Base-by-base conservation (phyloP, 129 eudicot genomes). In the Centrapalus pauciflorus region DNA sequence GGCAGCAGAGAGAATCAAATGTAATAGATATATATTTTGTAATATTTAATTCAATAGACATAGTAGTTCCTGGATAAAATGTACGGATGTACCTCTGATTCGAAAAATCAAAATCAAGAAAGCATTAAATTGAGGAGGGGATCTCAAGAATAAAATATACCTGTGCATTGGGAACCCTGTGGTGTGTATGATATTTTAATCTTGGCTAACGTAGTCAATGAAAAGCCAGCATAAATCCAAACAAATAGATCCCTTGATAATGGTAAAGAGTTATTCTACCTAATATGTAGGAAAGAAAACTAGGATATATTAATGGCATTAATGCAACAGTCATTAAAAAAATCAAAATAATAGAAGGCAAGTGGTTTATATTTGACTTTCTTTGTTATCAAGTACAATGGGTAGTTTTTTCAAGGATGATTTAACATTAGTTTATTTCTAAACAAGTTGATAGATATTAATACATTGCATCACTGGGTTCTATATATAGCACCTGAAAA, bases 211-310 rank as follows among this genome's bases (percentile, higher is more conserved):
- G 17, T 23, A 7, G 30, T 66, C 23, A 66, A 29, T 66, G 14
- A 29, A 66, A 27, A 66, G 71, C 61, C 71, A 49, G 46, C 34
- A 55, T 7, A 66, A 49, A 50, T 14, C 4, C 2, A 52, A 50
- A 52, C 4, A 32, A 51, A 11, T 8, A 11, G 30, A 64, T 23
- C 78, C 50, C 48, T 65, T 74, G 67, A 45, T 23, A 72, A 65
- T 56, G 61, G 23, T 43, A 32, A 66, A 66, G 79, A 55, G 73
- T 55, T 74, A 74, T 55, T 55, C 11, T 11, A 55, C 67, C 66
- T 29, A 32, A 65, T 14, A 55, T 17, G 56, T 66, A 65, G 61
- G 49, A 65, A 43, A n/a, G 21, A 65, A 10, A 70, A 2, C 27
- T 70, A 58, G 5, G 24, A 48, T 29, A 21, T 14, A 60, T 61